phyloP scores from a whole-genome alignment of 2,329 filamentous ascomycete genomes.

The Trichoderma asperellum region DNA sequence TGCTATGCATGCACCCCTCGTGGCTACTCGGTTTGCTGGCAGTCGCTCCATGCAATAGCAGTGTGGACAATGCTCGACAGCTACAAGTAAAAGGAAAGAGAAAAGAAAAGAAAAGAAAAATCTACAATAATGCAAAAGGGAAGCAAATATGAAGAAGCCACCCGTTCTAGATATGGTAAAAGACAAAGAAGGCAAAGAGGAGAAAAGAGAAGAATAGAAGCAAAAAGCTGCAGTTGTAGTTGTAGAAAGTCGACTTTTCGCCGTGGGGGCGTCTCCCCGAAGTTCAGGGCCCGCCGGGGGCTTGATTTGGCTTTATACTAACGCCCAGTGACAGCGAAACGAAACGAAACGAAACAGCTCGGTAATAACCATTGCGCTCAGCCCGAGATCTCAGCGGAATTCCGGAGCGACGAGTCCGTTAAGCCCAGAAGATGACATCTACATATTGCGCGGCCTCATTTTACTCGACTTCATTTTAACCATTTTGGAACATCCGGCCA shows the following conservation, averaged over 20 bases:
- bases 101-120: neutral
- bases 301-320: neutral
- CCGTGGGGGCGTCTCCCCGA: slow-evolving; percentile 3
- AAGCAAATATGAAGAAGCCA: neutral
- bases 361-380: slow-evolving; percentile 7
- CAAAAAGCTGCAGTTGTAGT: neutral
- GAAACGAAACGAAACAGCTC: neutral
- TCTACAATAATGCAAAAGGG: neutral
- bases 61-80: neutral
- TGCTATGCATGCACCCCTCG: slow-evolving; percentile 24
- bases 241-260: neutral
- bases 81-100: neutral
- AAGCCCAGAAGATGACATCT: slow-evolving; percentile 1
- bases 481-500: neutral
- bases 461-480: neutral
- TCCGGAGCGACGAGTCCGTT: slow-evolving; percentile 15
- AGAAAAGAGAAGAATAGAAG: neutral
- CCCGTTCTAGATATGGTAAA: neutral
- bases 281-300: neutral
- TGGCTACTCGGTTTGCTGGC: slow-evolving; percentile 9
- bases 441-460: neutral
- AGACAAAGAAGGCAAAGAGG: too few species aligned
- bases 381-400: neutral
- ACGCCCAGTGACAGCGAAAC: neutral
- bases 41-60: neutral